These are phyloP conservation scores for Circinella minor DNA, from an alignment of 371 early-diverging fungal species.

Conservation along the genomic window DNA sequence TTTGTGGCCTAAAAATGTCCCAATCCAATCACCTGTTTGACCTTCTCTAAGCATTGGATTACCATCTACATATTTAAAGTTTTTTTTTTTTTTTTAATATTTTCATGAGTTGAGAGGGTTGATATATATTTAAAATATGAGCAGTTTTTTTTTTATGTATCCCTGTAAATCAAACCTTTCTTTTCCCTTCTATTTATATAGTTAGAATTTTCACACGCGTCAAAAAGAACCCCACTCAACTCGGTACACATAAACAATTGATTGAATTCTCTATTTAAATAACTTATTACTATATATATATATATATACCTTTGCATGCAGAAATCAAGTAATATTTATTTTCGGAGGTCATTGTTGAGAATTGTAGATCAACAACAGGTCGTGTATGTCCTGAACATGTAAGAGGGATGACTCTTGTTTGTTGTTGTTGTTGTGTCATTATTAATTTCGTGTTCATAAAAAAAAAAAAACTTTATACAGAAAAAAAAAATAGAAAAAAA, in stretches of 20 bases:
- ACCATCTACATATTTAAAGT: conserved; percentile 59
- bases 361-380: conserved; percentile 86
- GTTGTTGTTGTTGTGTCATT: not conserved
- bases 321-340: conserved; percentile 81
- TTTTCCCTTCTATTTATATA: not conserved
- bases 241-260: too few species aligned
- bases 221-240: too few species aligned
- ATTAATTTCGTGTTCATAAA: conserved; percentile 4
- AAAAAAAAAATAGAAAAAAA: too few species aligned
- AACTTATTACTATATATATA: not conserved
- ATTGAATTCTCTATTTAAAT: too few species aligned
- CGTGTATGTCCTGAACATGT: conserved; percentile 89
- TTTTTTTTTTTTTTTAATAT: not conserved
- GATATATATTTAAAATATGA: not conserved
- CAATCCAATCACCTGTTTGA: conserved; percentile 90
- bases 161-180: not conserved
- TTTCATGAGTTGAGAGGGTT: not conserved
- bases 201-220: not conserved
- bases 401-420: conserved; percentile 62
- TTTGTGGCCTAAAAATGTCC: conserved; percentile 87
- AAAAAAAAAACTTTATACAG: not conserved
- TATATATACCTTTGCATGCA: conserved; percentile 81
- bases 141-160: not conserved
- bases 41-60: conserved; percentile 88
- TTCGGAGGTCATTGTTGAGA: conserved; percentile 70